phyloP scores from a whole-genome alignment of 176 grass and related monocot species.

The Zoysia pacifica region DNA sequence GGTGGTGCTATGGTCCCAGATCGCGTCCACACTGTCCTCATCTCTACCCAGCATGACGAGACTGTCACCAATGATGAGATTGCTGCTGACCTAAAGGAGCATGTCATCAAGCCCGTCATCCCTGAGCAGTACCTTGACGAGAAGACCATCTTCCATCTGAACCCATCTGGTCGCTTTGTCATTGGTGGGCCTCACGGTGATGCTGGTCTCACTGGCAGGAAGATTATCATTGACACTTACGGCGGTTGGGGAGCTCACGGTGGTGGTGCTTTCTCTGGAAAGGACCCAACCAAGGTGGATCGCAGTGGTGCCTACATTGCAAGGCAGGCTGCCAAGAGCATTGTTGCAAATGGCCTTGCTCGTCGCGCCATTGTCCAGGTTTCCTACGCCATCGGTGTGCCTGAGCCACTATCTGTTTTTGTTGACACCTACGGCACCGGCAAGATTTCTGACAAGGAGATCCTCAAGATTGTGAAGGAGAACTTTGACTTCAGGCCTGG shows the following conservation, averaged over 20 bases:
- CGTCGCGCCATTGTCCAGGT: constrained; percentile 52
- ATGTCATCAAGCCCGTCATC: constrained; percentile 61
- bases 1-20: constrained; percentile 50
- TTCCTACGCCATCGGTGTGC: constrained; percentile 52
- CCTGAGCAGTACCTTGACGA: constrained; percentile 60
- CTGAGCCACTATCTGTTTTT: constrained; percentile 48
- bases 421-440: constrained; percentile 48
- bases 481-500: constrained; percentile 56
- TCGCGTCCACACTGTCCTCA: constrained; percentile 56
- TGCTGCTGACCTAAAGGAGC: constrained; percentile 59
- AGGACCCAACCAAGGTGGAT: constrained; percentile 64
- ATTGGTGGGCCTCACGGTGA: constrained; percentile 63
- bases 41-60: constrained; percentile 66
- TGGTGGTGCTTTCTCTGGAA: constrained; percentile 60
- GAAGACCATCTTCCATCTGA: constrained; percentile 66
- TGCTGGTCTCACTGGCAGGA: constrained; percentile 60
- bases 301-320: constrained; percentile 53
- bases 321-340: constrained; percentile 63
- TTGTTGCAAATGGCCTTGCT: constrained; percentile 48
- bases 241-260: constrained; percentile 61
- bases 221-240: constrained; percentile 66
- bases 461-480: constrained; percentile 58
- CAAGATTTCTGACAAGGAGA: constrained; percentile 46
- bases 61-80: constrained; percentile 66
- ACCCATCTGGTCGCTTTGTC: constrained; percentile 62